Evolutionary conservation across 164 flowering plant species (phyloP).

Genomic region (Santalum album): DNA sequence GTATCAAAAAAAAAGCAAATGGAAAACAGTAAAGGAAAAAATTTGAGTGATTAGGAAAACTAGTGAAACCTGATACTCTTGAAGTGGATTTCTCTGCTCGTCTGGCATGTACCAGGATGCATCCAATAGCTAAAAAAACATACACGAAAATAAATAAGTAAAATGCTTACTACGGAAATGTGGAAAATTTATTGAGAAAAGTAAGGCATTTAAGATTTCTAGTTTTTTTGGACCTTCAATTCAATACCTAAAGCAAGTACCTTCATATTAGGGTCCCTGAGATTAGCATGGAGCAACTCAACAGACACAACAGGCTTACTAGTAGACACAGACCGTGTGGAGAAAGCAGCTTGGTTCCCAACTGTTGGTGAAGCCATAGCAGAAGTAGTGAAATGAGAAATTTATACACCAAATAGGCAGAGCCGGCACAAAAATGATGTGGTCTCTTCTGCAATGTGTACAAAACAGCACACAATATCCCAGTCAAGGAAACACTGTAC

Average conservation of each 20-base stretch:
- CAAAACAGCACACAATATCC: too few relatives aligned
- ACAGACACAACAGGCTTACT: slow-evolving; percentile 89
- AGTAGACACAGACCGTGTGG: slow-evolving; percentile 41
- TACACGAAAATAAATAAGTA: neutral
- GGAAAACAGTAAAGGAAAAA: neutral
- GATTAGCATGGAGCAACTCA: slow-evolving; percentile 90
- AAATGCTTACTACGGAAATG: too few relatives aligned
- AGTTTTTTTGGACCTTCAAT: too few relatives aligned
- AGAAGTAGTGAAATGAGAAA: slow-evolving; percentile 15
- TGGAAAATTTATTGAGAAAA: too few relatives aligned
- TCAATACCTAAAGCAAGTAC: slow-evolving; percentile 25
- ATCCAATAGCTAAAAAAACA: slow-evolving; percentile 70
- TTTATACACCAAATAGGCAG: slow-evolving; percentile 16
- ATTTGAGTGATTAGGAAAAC: too few relatives aligned
- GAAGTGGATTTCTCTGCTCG: slow-evolving; percentile 92
- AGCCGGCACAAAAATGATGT: slow-evolving; percentile 13
- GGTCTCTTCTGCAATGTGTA: slow-evolving; percentile 42
- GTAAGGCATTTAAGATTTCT: too few relatives aligned
- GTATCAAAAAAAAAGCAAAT: neutral
- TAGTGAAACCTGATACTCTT: slow-evolving; percentile 77
- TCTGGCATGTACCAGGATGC: slow-evolving; percentile 99
- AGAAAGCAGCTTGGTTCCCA: slow-evolving; percentile 32
- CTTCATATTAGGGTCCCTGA: slow-evolving; percentile 75
- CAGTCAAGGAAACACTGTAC: too few relatives aligned
- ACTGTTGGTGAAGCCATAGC: slow-evolving; percentile 29